A percentile compares a stretch with the other conserved stretches of the same genome.
Evolutionary conservation across 345 rosid species (phyloP).

Genomic region (Fremontodendron californicum): DNA sequence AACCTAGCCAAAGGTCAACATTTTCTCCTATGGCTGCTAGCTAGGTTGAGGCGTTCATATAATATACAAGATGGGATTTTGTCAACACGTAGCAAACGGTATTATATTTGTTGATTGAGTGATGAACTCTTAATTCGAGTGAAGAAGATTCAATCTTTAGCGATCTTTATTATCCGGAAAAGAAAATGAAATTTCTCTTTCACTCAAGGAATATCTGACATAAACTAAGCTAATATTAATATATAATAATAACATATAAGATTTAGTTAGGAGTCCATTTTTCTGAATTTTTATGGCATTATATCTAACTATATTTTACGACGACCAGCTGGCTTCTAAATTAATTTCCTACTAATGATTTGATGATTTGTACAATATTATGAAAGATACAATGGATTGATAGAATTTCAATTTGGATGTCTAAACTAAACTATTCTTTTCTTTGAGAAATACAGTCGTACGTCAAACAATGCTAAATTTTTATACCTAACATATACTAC

Average conservation of each 20-base stretch:
- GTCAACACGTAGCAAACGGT: too few species aligned
- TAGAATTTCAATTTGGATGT: neutral
- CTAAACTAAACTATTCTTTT: too few species aligned
- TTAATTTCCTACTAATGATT: neutral
- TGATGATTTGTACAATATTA: neutral
- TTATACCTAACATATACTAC: constrained; percentile 37
- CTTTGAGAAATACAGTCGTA: constrained; percentile 1
- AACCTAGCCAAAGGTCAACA: neutral
- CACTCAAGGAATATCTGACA: too few species aligned
- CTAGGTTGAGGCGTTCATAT: neutral
- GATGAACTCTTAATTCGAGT: too few species aligned
- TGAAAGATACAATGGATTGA: constrained; percentile 25
- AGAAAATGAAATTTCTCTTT: too few species aligned
- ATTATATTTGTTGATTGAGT: too few species aligned
- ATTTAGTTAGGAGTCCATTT: too few species aligned
- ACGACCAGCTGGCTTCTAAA: neutral
- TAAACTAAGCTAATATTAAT: too few species aligned
- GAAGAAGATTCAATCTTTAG: too few species aligned
- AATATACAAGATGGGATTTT: neutral
- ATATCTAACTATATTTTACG: neutral
- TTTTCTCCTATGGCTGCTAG: neutral
- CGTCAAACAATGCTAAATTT: constrained; percentile 30
- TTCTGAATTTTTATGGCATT: neutral
- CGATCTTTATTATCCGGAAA: too few species aligned
- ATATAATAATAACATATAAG: too few species aligned